Conservation (phyloP, 2,329 filamentous ascomycete species). For the Leptographium wingfieldii region DNA sequence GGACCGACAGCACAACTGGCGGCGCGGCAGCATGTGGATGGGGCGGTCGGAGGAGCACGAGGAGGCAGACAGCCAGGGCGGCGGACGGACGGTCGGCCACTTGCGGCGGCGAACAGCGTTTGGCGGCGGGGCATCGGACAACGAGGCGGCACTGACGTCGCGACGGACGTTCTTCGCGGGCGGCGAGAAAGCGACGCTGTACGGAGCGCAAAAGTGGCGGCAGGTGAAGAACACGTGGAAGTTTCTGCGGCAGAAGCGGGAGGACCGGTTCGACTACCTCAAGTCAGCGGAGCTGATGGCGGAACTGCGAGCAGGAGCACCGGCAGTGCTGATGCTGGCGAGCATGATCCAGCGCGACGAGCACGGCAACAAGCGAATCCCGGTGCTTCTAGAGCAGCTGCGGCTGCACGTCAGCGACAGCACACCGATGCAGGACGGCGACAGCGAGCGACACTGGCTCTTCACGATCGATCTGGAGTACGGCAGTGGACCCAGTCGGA, state of each 20-base stretch:
- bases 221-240: conserved; percentile 85
- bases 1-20: conserved; percentile 40
- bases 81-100: conserved; percentile 45
- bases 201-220: conserved; percentile 76
- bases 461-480: conserved; percentile 94
- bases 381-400: conserved; percentile 86
- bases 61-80: conserved; percentile 33
- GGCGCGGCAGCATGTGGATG: conserved; percentile 47
- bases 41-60: conserved; percentile 36
- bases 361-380: conserved; percentile 87
- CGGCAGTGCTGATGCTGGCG: conserved; percentile 84
- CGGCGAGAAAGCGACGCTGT: conserved; percentile 57
- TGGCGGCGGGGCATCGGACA: conserved; percentile 49
- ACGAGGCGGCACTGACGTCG: conserved; percentile 36
- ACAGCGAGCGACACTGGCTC: conserved; percentile 60
- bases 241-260: conserved; percentile 65
- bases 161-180: conserved; percentile 45
- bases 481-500: conserved; percentile 84
- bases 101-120: conserved; percentile 54
- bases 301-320: conserved; percentile 81
- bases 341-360: conserved; percentile 98
- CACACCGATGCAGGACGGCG: conserved; percentile 49
- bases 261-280: conserved; percentile 80
- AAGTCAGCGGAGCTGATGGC: conserved; percentile 96
- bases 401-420: conserved; percentile 81